These are phyloP conservation scores for Saccharomycopsis microspora DNA, from an alignment of 805 yeast genomes.

Conservation along the genomic window DNA sequence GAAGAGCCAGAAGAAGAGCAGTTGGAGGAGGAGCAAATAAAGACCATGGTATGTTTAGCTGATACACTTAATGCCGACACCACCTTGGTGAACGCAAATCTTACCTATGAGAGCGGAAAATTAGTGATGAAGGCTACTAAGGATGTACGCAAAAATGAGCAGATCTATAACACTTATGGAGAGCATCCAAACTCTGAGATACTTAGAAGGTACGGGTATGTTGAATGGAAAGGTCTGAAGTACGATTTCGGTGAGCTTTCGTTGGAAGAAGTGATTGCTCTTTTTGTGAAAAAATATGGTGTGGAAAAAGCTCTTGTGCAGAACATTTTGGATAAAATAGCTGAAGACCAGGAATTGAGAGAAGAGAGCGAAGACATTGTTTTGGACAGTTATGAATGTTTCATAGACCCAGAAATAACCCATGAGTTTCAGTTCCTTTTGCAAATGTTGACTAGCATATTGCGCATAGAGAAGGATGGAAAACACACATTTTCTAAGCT, in stretches of 20 bases:
- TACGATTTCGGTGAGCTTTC: conserved; percentile 76
- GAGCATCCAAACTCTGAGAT: conserved; percentile 88
- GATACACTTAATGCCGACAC: conserved; percentile 87
- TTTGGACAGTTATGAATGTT: conserved; percentile 54
- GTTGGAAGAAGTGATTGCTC: conserved; percentile 28
- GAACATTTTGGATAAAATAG: conserved; percentile 28
- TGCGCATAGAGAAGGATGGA: conserved; percentile 20
- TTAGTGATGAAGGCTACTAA: conserved; percentile 66
- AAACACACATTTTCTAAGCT: conserved; percentile 18
- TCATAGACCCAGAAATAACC: conserved; percentile 40
- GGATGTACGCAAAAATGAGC: conserved; percentile 52
- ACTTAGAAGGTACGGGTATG: conserved; percentile 84
- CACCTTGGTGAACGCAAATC: conserved; percentile 58
- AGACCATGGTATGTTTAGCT: conserved; percentile 90
- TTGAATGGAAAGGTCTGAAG: conserved; percentile 47
- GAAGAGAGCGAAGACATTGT: conserved; percentile 19
- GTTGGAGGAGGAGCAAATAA: conserved; percentile 26
- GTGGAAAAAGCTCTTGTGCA: conserved; percentile 23
- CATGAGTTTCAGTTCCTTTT: conserved; percentile 47
- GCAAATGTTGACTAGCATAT: conserved; percentile 36
- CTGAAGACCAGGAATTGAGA: conserved; percentile 22
- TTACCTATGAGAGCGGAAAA: conserved; percentile 35
- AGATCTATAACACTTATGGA: conserved; percentile 81
- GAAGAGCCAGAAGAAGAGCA: conserved; percentile 23
- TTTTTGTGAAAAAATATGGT: conserved; percentile 21